Conservation (phyloP, 306 rosid genomes). For the Pyrus bretschneideri region DNA sequence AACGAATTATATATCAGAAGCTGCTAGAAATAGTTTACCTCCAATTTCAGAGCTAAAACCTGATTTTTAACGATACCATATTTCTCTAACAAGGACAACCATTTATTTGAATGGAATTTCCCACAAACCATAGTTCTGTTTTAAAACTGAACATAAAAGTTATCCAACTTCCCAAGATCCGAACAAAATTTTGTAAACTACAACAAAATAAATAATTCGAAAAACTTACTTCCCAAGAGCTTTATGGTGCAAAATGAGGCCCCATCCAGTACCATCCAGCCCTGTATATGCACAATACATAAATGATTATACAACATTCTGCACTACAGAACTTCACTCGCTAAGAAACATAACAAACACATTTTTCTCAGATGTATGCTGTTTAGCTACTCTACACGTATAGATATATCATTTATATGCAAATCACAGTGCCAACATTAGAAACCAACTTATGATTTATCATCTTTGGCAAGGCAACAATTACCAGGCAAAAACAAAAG, state of each 20-base stretch:
- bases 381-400: neutral
- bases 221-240: slow-evolving; percentile 86
- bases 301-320: neutral
- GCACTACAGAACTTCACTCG: neutral
- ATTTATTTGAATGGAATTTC: neutral
- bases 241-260: slow-evolving; percentile 79
- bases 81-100: neutral
- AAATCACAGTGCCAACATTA: neutral
- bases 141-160: neutral
- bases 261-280: slow-evolving; percentile 86
- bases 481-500: slow-evolving; percentile 84
- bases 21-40: neutral
- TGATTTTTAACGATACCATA: neutral
- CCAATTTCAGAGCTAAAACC: neutral
- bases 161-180: neutral
- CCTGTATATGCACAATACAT: slow-evolving; percentile 43
- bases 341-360: neutral
- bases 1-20: slow-evolving; percentile 1
- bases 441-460: neutral
- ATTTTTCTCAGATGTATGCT: neutral
- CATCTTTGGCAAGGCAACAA: neutral
- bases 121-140: neutral
- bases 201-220: neutral
- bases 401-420: neutral
- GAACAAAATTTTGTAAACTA: neutral